Evolutionary conservation across 2,329 filamentous ascomycete genomes (phyloP).

Genomic region (Diaporthe nobilis): DNA sequence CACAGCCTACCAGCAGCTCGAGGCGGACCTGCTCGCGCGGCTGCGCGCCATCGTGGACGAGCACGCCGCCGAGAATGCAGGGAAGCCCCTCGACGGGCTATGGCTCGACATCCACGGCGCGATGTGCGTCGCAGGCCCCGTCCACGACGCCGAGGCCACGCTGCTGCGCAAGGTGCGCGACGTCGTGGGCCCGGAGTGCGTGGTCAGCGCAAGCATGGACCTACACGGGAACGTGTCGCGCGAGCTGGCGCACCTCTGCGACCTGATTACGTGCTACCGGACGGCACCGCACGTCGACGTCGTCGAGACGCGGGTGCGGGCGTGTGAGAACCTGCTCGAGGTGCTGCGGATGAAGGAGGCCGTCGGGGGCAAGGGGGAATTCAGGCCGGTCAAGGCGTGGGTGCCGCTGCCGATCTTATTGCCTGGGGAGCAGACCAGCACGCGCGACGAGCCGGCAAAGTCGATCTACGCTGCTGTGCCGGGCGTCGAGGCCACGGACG

Average conservation of each 20-base stretch:
- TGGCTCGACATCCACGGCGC: slow-evolving; percentile 71
- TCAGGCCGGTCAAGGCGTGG: slow-evolving; percentile 65
- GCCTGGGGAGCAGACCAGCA: slow-evolving; percentile 69
- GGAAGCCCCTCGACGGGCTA: slow-evolving; percentile 58
- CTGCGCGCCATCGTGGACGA: slow-evolving; percentile 54
- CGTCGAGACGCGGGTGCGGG: slow-evolving; percentile 64
- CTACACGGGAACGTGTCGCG: slow-evolving; percentile 68
- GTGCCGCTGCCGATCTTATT: slow-evolving; percentile 65
- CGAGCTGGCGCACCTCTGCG: slow-evolving; percentile 62
- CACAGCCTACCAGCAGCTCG: slow-evolving; percentile 61
- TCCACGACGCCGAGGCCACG: slow-evolving; percentile 64
- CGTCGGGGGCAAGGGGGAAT: slow-evolving; percentile 41
- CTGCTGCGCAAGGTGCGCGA: slow-evolving; percentile 60
- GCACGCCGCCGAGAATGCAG: slow-evolving; percentile 54
- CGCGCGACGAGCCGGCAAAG: slow-evolving; percentile 65
- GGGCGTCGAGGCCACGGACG: slow-evolving; percentile 55
- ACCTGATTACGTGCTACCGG: slow-evolving; percentile 67
- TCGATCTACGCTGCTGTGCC: slow-evolving; percentile 64
- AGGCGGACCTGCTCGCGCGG: slow-evolving; percentile 56
- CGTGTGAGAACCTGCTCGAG: slow-evolving; percentile 63
- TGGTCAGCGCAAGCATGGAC: slow-evolving; percentile 69
- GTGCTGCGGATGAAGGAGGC: slow-evolving; percentile 50
- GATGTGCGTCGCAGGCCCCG: slow-evolving; percentile 63
- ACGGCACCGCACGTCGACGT: slow-evolving; percentile 67
- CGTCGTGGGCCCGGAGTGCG: slow-evolving; percentile 60